Evolutionary conservation across 176 grass and related monocot species (phyloP).

Genomic region (Triticum urartu): DNA sequence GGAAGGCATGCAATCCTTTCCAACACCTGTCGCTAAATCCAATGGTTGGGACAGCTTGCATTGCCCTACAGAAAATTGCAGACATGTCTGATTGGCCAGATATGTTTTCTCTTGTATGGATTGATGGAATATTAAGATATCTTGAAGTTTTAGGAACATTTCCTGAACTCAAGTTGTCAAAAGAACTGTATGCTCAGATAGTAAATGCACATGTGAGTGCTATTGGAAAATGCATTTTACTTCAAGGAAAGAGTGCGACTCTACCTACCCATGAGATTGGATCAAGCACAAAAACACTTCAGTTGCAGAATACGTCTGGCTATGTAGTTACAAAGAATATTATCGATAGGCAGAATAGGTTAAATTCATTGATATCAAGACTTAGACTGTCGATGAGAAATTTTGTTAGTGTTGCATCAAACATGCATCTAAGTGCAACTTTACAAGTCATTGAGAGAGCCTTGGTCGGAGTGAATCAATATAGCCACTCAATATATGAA

Average conservation of each 20-base stretch:
- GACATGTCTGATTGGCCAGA: conserved; percentile 53
- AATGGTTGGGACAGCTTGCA: conserved; percentile 58
- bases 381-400: conserved; percentile 77
- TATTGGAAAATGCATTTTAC: conserved; percentile 88
- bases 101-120: conserved; percentile 70
- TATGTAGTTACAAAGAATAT: conserved; percentile 33
- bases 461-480: conserved; percentile 72
- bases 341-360: conserved; percentile 36
- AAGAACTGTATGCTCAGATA: conserved; percentile 59
- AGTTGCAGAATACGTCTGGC: conserved; percentile 38
- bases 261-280: conserved; percentile 82
- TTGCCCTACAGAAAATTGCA: conserved; percentile 67
- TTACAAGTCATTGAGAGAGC: conserved; percentile 82
- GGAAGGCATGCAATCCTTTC: conserved; percentile 31
- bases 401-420: conserved; percentile 58
- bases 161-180: conserved; percentile 56
- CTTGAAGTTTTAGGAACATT: conserved; percentile 71
- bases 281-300: conserved; percentile 69
- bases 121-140: conserved; percentile 82
- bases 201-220: conserved; percentile 65
- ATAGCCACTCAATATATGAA: conserved; percentile 66
- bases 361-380: conserved; percentile 72
- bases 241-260: conserved; percentile 80
- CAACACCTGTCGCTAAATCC: conserved; percentile 38
- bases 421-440: conserved; percentile 48